Evolutionary conservation across 805 yeast species (phyloP).

Genomic region (Wickerhamiella shivajii): DNA sequence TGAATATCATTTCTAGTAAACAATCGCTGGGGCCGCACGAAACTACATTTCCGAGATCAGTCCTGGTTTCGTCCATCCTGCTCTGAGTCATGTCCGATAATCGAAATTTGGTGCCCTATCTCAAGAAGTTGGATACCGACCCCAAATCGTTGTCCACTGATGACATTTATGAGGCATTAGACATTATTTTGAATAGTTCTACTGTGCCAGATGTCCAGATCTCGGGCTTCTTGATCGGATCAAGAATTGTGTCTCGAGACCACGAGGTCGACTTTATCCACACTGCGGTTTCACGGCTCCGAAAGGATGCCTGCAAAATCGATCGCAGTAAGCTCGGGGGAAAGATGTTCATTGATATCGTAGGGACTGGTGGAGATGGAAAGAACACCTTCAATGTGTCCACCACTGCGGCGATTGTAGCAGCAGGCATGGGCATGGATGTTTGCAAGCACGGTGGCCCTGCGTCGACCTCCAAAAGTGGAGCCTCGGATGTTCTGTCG

Average conservation of each 20-base stretch:
- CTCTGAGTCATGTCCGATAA: too few species aligned
- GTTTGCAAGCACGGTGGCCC: constrained; percentile 97
- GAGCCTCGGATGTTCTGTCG: constrained; percentile 79
- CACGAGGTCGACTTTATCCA: constrained; percentile 72
- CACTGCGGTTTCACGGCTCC: constrained; percentile 64
- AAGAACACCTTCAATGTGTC: constrained; percentile 94
- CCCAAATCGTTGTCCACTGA: constrained; percentile 50
- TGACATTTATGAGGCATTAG: constrained; percentile 53
- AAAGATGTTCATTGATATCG: constrained; percentile 64
- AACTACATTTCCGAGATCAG: too few species aligned
- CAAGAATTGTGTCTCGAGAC: constrained; percentile 62
- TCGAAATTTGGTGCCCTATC: constrained; percentile 35
- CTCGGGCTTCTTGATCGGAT: constrained; percentile 63
- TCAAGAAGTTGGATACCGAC: constrained; percentile 44
- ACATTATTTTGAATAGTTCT: constrained; percentile 26
- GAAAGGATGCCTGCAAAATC: constrained; percentile 31
- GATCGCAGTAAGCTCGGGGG: constrained; percentile 9
- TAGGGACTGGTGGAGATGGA: constrained; percentile 98
- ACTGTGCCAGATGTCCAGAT: constrained; percentile 53
- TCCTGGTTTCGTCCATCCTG: too few species aligned
- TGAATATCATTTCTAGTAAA: too few species aligned
- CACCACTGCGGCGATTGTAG: constrained; percentile 87
- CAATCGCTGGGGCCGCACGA: too few species aligned
- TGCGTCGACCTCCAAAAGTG: constrained; percentile 85
- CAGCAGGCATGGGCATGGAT: constrained; percentile 69